These are phyloP conservation scores for Fusarium nygamai DNA, from an alignment of 2,329 filamentous ascomycete genomes.

Conservation along the genomic window DNA sequence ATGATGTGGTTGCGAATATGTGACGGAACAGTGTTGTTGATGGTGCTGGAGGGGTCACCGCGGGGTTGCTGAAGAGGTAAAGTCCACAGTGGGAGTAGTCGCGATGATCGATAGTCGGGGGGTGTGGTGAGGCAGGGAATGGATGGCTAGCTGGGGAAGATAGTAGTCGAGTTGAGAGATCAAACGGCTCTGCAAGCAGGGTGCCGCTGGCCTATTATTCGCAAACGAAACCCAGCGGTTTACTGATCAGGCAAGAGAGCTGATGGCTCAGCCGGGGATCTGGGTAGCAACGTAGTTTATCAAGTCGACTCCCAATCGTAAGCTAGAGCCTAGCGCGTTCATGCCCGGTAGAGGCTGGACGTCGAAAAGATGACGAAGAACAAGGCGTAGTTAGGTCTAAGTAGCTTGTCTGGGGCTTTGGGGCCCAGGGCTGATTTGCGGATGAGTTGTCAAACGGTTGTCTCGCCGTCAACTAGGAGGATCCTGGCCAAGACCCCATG, in stretches of 20 bases:
- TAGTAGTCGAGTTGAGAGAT: conserved; percentile 40
- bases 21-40: conserved; percentile 15
- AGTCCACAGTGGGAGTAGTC: conserved; percentile 39
- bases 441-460: conserved; percentile 50
- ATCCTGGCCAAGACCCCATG: conserved; percentile 52
- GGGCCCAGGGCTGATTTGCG: conserved; percentile 46
- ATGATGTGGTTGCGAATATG: background rate
- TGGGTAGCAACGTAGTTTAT: conserved; percentile 45
- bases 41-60: conserved; percentile 40
- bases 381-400: conserved; percentile 43
- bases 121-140: conserved; percentile 41
- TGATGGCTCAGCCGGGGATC: conserved; percentile 44
- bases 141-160: conserved; percentile 39
- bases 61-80: conserved; percentile 38
- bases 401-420: conserved; percentile 45
- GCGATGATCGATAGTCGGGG: conserved; percentile 41
- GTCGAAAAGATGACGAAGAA: conserved; percentile 44
- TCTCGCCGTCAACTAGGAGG: conserved; percentile 53
- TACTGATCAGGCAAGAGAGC: conserved; percentile 44
- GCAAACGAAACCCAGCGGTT: conserved; percentile 40
- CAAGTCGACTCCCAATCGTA: conserved; percentile 44
- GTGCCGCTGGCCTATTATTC: conserved; percentile 44
- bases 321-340: conserved; percentile 44
- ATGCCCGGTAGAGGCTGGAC: conserved; percentile 43
- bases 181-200: conserved; percentile 39